A percentile compares a stretch with the other conserved stretches of the same genome.
phyloP scores from a whole-genome alignment of 2,329 filamentous ascomycete genomes.

The Coniochaeta sp. region DNA sequence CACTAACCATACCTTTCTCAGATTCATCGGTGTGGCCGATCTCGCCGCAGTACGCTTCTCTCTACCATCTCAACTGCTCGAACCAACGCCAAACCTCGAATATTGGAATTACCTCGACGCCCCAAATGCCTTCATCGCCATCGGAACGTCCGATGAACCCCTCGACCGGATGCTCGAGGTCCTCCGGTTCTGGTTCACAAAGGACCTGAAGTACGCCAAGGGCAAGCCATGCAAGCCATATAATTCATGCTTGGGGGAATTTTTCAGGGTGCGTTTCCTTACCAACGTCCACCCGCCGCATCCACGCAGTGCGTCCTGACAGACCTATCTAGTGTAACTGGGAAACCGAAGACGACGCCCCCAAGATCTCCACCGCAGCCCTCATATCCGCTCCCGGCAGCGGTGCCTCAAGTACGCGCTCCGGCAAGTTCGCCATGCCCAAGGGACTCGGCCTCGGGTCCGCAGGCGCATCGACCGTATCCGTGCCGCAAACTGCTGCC shows the following conservation, averaged over 20 bases:
- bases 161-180: constrained; percentile 93
- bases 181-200: constrained; percentile 96
- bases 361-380: constrained; percentile 49
- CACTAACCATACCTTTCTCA: constrained; percentile 25
- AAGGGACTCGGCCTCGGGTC: constrained; percentile 23
- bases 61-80: constrained; percentile 86
- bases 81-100: constrained; percentile 93
- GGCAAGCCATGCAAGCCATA: constrained; percentile 98
- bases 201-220: constrained; percentile 98
- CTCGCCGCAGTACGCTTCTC: constrained; percentile 95
- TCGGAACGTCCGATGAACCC: constrained; percentile 83
- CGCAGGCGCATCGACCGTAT: constrained; percentile 36
- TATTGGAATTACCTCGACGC: constrained; percentile 99
- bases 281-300: background rate
- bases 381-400: constrained; percentile 30
- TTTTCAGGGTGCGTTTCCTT: constrained; percentile 69
- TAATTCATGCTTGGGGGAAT: constrained; percentile 94
- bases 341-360: constrained; percentile 77
- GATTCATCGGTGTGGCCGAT: constrained; percentile 93
- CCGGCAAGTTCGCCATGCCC: constrained; percentile 22
- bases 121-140: constrained; percentile 77
- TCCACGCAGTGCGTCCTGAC: constrained; percentile 8
- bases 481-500: constrained; percentile 39
- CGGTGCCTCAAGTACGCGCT: constrained; percentile 40
- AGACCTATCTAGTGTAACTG: constrained; percentile 67